Evolutionary conservation across 2,329 filamentous ascomycete genomes (phyloP).

Genomic region (Pseudocercospora vitis): DNA sequence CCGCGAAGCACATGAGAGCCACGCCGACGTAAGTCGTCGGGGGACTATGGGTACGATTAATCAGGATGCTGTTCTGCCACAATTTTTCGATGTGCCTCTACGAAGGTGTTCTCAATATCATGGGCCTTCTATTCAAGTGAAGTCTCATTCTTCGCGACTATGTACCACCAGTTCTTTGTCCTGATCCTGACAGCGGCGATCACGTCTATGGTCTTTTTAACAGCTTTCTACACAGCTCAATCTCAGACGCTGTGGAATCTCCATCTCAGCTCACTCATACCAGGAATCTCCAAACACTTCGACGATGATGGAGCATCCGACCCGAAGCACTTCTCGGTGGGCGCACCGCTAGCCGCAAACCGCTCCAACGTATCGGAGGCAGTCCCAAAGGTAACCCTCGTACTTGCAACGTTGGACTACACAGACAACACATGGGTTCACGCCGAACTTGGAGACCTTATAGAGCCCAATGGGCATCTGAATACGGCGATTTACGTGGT

Average conservation of each 20-base stretch:
- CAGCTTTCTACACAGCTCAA: slow-evolving; percentile 7
- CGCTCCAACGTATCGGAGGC: not conserved
- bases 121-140: not conserved
- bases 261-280: not conserved
- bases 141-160: not conserved
- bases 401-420: slow-evolving; percentile 21
- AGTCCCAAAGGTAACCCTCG: slow-evolving; percentile 15
- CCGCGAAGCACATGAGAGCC: not conserved
- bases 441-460: slow-evolving; percentile 22
- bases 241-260: not conserved
- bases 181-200: slow-evolving; percentile 12
- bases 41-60: not conserved
- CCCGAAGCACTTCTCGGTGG: not conserved
- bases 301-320: not conserved
- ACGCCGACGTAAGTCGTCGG: not conserved
- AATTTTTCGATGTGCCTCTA: not conserved
- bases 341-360: not conserved
- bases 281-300: not conserved
- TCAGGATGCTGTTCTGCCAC: not conserved
- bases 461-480: slow-evolving; percentile 15
- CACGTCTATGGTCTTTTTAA: slow-evolving; percentile 7
- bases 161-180: slow-evolving; percentile 7
- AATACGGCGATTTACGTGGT: slow-evolving; percentile 23
- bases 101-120: not conserved
- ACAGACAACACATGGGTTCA: slow-evolving; percentile 24